Conservation (phyloP, 1,139 yeast genomes). For the Geotrichum histeridarum region DNA sequence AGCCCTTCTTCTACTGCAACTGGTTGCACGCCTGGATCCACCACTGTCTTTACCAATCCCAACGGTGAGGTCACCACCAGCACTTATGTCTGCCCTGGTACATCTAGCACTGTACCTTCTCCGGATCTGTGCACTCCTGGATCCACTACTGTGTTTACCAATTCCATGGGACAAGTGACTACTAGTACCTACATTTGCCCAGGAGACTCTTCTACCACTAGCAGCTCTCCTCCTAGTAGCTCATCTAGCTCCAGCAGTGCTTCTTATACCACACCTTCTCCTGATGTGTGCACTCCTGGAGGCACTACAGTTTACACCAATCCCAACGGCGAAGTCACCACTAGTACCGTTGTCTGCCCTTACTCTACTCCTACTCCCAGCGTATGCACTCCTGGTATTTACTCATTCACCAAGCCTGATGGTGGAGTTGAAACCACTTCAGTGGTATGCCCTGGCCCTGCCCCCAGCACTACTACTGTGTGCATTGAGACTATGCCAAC, state of each 20-base stretch:
- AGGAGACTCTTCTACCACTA: constrained; percentile 5
- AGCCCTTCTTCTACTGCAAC: not conserved
- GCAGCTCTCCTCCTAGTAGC: not conserved
- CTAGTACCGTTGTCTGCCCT: constrained; percentile 12
- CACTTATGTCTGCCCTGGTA: constrained; percentile 7
- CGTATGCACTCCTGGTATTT: constrained; percentile 1
- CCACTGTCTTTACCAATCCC: not conserved
- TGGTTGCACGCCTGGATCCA: not conserved
- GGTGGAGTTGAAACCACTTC: constrained; percentile 13
- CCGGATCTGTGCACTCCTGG: constrained; percentile 1
- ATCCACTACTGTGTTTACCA: no score
- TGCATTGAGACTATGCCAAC: not conserved
- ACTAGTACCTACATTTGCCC: no score
- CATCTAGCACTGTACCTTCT: not conserved
- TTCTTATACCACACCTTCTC: not conserved
- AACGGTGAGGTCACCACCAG: constrained; percentile 5
- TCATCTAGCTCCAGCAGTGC: not conserved
- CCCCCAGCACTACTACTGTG: not conserved
- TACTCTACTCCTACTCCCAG: constrained; percentile 13
- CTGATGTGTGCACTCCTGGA: not conserved
- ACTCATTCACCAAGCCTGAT: not conserved
- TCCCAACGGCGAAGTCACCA: not conserved
- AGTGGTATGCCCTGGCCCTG: constrained; percentile 3
- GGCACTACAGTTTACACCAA: not conserved
- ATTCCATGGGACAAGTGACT: no score